Base-by-base conservation (phyloP, 768 basidiomycete species). In the Strobilomyces confusus region DNA sequence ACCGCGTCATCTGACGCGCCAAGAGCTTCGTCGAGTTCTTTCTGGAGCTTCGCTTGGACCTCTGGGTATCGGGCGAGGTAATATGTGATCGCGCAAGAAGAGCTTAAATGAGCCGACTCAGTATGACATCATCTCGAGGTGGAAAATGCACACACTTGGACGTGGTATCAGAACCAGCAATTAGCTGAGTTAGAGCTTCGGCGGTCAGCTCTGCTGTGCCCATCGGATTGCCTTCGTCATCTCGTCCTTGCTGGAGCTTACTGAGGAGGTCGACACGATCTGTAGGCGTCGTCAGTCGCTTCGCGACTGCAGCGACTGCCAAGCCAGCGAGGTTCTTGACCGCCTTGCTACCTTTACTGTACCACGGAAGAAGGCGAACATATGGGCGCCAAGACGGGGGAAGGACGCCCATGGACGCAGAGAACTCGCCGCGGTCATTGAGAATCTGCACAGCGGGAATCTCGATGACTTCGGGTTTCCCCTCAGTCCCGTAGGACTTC, bases 111-210 rank as follows among this genome's bases (percentile, higher is more conserved):
- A 34, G 29, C 29, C 26, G 49, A 25, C 36, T 60, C 22, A 50
- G 51, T 30, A 33, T 38, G 47, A 38, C 36, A 20, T 11, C 23
- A 25, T 29, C 30, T 25, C 32, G 40, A 23, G 25, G 29, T 4
- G 14, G 14, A 9, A n/a, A 44, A 43, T 19, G 36, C 34, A 40
- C 84, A 55, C 59, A 91, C 89, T 95, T 97, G 43, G 92, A 93
- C 0, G 94, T 95, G 1, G 93, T 97, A 63, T 97, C 93, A 4
- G 87, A 89, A 1, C 92, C 92, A 7, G 91, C 91, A 58, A 94
- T 92, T 17, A 94, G 77, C 44, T 92, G 81, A 1, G 92, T 92
- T 19, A 90, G 70, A 42, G 88, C 87, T 72, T 97, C 94, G 0
- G 92, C 92, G 1, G 92, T 95, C 51, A 97, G 71, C 65, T 95